Percentiles rank a stretch among this genome's conserved stretches.
Conservation (phyloP, 169 alveolate species). For the Amoebophrya sp. region DNA sequence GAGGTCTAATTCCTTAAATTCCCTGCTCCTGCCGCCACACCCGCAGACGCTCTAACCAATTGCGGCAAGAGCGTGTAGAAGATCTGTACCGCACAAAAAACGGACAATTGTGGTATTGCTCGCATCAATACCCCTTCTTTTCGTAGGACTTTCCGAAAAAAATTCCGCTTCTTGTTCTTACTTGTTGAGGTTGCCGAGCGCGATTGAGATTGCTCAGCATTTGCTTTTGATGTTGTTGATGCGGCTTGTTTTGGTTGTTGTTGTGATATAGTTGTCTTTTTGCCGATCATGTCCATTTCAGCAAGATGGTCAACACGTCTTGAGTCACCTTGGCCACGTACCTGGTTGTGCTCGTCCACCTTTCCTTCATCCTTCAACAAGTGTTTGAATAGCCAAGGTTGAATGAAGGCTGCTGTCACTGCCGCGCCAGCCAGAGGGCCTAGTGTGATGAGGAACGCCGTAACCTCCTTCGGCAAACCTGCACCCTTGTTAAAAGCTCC, state of each 20-base stretch:
- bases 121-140: neutral
- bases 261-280: neutral
- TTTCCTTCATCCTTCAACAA: neutral
- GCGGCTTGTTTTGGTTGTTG: no score
- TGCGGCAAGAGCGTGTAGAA: neutral
- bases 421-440: neutral
- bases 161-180: no score
- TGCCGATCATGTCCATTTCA: neutral
- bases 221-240: no score
- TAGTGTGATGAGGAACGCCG: neutral
- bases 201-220: no score
- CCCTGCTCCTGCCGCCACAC: no score
- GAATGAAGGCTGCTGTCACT: neutral
- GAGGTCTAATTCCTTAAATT: no score
- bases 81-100: neutral
- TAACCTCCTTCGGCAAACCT: neutral
- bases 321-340: neutral
- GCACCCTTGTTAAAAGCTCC: neutral
- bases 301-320: neutral
- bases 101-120: neutral
- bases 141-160: neutral
- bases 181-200: no score
- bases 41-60: no score
- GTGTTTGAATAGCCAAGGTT: neutral
- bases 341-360: no score